phyloP scores from a whole-genome alignment of 2,329 filamentous ascomycete genomes.

The Esteya vermicola region DNA sequence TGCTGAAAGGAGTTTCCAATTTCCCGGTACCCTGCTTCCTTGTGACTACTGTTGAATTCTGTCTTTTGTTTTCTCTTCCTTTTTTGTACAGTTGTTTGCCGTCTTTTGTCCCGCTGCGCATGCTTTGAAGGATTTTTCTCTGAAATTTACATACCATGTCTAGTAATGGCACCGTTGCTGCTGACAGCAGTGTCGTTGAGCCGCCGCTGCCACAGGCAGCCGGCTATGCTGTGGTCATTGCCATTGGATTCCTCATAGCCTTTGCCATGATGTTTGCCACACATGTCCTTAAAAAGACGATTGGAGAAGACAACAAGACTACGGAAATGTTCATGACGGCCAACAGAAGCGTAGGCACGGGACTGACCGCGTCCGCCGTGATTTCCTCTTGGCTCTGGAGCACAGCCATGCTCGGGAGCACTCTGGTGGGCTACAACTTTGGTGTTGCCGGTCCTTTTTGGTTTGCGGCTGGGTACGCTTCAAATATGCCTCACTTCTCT shows the following conservation, averaged over 20 bases:
- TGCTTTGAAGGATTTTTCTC: too few relatives aligned
- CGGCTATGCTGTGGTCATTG: conserved; percentile 20
- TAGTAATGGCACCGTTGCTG: too few relatives aligned
- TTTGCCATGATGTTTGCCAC: conserved; percentile 26
- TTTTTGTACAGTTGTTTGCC: too few relatives aligned
- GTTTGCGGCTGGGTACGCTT: not conserved
- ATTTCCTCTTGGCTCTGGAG: conserved; percentile 26
- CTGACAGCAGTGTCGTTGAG: too few relatives aligned
- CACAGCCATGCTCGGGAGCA: conserved; percentile 24
- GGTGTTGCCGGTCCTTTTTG: conserved; percentile 9
- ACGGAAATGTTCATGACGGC: conserved; percentile 29
- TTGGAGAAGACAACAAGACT: conserved; percentile 25
- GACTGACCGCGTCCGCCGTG: conserved; percentile 17
- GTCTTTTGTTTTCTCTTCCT: too few relatives aligned
- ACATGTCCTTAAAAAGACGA: conserved; percentile 26
- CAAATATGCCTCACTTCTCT: not conserved
- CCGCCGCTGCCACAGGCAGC: too few relatives aligned
- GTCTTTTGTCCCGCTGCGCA: too few relatives aligned
- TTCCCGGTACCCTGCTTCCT: too few relatives aligned
- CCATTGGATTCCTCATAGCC: conserved; percentile 28
- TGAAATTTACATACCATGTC: too few relatives aligned
- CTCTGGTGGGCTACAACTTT: conserved; percentile 18
- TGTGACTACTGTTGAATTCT: too few relatives aligned
- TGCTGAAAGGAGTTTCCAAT: too few relatives aligned
- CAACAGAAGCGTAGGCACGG: conserved; percentile 16